Evolutionary conservation across 2,329 filamentous ascomycete genomes (phyloP), one percentile per base, ranked within the genome.

Genomic region (Fusarium abutilonis): DNA sequence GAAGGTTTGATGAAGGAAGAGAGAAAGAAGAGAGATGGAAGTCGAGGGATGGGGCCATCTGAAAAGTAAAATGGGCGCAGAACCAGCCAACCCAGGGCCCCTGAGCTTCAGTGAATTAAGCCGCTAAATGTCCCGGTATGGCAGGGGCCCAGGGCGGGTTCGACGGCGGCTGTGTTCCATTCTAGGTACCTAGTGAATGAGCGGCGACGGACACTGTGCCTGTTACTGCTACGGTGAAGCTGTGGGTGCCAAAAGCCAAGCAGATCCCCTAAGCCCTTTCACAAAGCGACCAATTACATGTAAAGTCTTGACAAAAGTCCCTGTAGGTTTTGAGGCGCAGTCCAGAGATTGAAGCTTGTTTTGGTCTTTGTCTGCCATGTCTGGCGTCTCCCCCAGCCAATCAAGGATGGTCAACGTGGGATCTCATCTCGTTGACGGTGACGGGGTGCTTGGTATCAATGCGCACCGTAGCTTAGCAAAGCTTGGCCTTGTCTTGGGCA

Each of bases 401-500:
- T 70, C 53, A 69, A 38, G 45, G 26, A 17, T 23, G 32, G 26
- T 48, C 15, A 38, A 48, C 51, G 41, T 42, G 40, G 62, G 43
- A 60, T 52, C 65, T 70, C 68, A 70, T 70, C 68, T 70, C 60
- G 60, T 62, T 56, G 68, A 48, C 68, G 68, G 68, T 69, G 68
- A 54, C 50, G 68, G 66, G 55, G 68, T 70, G 63, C 46, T 38
- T 47, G 44, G 52, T 29, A 19, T 63, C 41, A 54, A 51, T 60
- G 52, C 58, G 50, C 61, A 70, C 67, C 44, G 62, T 66, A 34
- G 32, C 21, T 45, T 62, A 64, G 53, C 61, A 40, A 52, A 54
- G 47, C 39, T 56, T 46, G 60, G 26, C 42, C 31, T 39, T n/a
- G 19, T 11, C 31, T 13, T 14, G 17, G 11, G 15, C 32, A 52